Conservation (phyloP, 176 grass and related monocot genomes). For the Phyllostachys edulis region DNA sequence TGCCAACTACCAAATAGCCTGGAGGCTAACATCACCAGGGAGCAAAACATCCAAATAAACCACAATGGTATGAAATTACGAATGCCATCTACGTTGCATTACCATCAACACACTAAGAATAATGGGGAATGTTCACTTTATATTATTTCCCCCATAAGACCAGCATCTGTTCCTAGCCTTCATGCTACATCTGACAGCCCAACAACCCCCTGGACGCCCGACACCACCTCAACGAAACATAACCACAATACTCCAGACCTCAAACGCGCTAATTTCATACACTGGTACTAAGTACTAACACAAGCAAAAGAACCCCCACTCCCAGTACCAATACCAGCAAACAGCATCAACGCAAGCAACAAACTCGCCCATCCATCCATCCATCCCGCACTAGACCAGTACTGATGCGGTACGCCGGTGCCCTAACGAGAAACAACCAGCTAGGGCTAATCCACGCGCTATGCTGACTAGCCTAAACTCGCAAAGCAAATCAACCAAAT, state of each 20-base stretch:
- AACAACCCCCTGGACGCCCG: not conserved
- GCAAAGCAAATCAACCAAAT: not conserved
- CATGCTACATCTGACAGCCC: not conserved
- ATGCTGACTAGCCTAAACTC: too few relatives aligned
- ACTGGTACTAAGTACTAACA: not conserved
- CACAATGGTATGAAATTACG: not conserved
- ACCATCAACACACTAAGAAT: not conserved
- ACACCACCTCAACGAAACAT: not conserved
- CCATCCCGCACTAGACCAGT: not conserved
- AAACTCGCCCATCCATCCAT: not conserved
- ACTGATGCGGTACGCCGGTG: not conserved
- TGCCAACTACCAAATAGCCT: conserved; percentile 16
- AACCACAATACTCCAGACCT: not conserved
- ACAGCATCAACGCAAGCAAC: not conserved
- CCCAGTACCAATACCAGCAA: not conserved
- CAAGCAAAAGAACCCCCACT: not conserved
- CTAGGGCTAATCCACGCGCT: not conserved
- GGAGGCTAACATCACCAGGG: conserved; percentile 11
- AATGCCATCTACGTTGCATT: not conserved
- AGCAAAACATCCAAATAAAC: not conserved
- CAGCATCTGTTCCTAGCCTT: not conserved
- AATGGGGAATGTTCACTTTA: not conserved
- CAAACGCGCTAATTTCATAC: not conserved
- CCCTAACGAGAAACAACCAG: conserved; percentile 9
- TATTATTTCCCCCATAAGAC: not conserved